phyloP scores from a whole-genome alignment of 306 rosid genomes.

The Sicyos edulis region DNA sequence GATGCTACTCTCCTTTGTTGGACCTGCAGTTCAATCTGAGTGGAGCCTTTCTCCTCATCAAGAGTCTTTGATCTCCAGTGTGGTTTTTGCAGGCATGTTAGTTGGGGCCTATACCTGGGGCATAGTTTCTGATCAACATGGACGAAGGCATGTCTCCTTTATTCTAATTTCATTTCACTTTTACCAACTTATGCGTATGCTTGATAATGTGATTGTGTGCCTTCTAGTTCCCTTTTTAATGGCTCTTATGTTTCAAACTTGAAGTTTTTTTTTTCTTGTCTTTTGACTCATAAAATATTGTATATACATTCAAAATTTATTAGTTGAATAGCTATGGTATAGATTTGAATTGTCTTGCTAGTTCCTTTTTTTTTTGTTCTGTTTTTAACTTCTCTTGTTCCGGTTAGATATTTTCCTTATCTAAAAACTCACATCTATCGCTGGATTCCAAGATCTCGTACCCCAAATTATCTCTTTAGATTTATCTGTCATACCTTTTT shows the following conservation, averaged over 20 bases:
- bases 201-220: neutral
- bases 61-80: conserved; percentile 70
- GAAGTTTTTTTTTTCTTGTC: neutral
- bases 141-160: conserved; percentile 51
- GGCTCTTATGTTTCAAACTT: neutral
- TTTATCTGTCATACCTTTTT: neutral
- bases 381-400: conserved; percentile 23
- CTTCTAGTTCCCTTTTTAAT: too few relatives aligned
- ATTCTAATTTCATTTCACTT: neutral
- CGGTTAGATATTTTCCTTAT: conserved; percentile 81
- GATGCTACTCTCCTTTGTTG: conserved; percentile 93
- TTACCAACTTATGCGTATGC: neutral
- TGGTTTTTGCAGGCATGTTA: conserved; percentile 82
- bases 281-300: neutral
- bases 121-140: conserved; percentile 75
- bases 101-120: conserved; percentile 92
- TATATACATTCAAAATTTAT: conserved; percentile 12
- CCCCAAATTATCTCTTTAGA: conserved; percentile 49
- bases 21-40: conserved; percentile 85
- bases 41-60: conserved; percentile 75
- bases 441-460: conserved; percentile 71
- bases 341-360: too few relatives aligned
- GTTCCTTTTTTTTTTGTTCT: too few relatives aligned
- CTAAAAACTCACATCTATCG: conserved; percentile 46
- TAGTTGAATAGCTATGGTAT: neutral